Base-by-base conservation (phyloP, 2,329 filamentous ascomycete genomes). In the Colletotrichum godetiae region DNA sequence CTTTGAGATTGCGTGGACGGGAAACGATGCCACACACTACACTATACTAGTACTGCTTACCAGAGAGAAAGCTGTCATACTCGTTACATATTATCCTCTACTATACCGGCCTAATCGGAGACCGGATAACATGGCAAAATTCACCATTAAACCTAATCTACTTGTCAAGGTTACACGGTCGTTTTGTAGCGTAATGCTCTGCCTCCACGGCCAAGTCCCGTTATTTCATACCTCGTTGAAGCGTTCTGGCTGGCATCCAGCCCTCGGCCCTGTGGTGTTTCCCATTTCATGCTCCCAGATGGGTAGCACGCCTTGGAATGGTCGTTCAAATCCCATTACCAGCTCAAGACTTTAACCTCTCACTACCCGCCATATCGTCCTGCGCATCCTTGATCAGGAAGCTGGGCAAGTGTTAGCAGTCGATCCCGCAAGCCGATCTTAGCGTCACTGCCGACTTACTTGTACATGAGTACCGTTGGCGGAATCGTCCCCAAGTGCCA, bases 401-500 rank as follows among this genome's bases (percentile, higher is more conserved):
- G 78, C 95, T 98, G 67, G 22, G 15, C 12, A 5, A 27, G 27
- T 19, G 61, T 74, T n/a, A 75, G 60, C 24, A 6, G 29, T 15
- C 19, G 5, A 8, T 5, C 1, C 10, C 31, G 5, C 2, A 29
- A 63, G 31, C 15, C 10, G 15, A n/a, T 2, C 53, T 3, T 15
- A 4, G 6, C 8, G 5, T 12, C 13, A 24, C 24, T 6, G 24
- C 33, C 12, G 73, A 92, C 95, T 88, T 86, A 98, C 95, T 93
- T 95, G 83, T 99, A 99, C 94, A 94, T 98, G 86, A 97, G 89
- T 62, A 97, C 86, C 0, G 94, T 94, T 11, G 97, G 97, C 37
- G 90, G 89, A 63, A 99, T 96, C 0, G 97, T 99, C 69, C 95
- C 95, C 74, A 98, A 81, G 88, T 99, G 97, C 97, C 97, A 99